A percentile compares a stretch with the other conserved stretches of the same genome.
Conservation (phyloP, 768 basidiomycete genomes). For the Dioszegia aurantiaca region DNA sequence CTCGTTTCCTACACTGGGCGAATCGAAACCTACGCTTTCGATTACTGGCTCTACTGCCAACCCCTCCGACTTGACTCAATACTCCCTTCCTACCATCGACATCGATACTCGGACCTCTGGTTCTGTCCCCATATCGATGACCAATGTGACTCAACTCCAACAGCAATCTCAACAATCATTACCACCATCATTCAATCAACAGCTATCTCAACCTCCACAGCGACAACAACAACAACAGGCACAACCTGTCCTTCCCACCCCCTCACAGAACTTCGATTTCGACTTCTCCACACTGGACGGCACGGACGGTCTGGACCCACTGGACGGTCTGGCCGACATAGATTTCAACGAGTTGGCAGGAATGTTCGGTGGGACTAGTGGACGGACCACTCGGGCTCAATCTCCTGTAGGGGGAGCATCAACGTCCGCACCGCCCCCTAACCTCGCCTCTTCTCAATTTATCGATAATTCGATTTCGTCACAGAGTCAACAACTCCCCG, state of each 20-base stretch:
- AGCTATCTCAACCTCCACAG: slow-evolving; percentile 12
- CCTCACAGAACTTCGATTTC: background rate
- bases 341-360: slow-evolving; percentile 12
- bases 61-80: no score
- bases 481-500: background rate
- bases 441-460: background rate
- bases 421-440: background rate
- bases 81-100: no score
- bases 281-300: background rate
- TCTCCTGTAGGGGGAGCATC: background rate
- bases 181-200: slow-evolving; percentile 4
- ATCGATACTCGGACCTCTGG: no score
- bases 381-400: background rate
- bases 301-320: background rate
- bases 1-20: no score
- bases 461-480: no score
- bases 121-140: no score
- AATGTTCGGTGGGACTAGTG: slow-evolving; percentile 2
- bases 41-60: no score
- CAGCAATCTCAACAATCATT: background rate
- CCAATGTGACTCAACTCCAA: background rate
- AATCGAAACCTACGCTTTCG: no score
- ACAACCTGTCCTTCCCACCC: background rate
- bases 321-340: slow-evolving; percentile 5
- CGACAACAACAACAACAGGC: slow-evolving; percentile 6